Evolutionary conservation across 1,284 basidiomycete genomes (phyloP), one percentile per base, ranked within the genome.

Genomic region (Leccinum subatratum): DNA sequence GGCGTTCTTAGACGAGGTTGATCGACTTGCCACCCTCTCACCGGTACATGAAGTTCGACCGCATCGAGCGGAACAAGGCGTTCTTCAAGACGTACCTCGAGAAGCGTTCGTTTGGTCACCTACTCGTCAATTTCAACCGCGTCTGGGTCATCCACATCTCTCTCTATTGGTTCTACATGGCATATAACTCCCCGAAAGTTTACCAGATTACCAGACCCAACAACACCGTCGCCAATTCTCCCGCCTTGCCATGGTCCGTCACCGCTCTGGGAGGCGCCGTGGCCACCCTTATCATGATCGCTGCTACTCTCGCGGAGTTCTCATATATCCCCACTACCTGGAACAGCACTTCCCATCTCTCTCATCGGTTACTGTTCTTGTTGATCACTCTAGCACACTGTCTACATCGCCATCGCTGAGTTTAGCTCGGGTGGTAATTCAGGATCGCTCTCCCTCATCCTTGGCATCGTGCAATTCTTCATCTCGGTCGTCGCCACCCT

Each of bases 31-130:
- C 95, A 0, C 93, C 94, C 3, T 85, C 94, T 0, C 90, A 95
- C 75, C 87, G 95, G 54, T 98, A 95, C 80, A 94, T 95, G 92
- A 93, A 92, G 78, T 95, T 98, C 72, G 93, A 95, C 78, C 87
- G 93, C 67, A 89, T 98, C 72, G 95, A 98, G 71, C 98, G 96
- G 95, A 90, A 90, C 73, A 85, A 89, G 45, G 94, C 90, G 1
- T 97, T 97, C 79, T 96, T 96, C 90, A 98, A 98, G 84, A 98
- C 95, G 0, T 98, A 97, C 79, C 93, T 89, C 70, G 96, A 98
- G 80, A 95, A 95, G 75, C 93, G 96, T 54, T 96, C 95, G 0
- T 92, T 96, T 77, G 89, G 94, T 67, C 95, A 98, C 78, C 83
- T 97, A 1, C 85, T 98, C 67, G 95, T 97, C 82, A 97, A 98